Conservation (phyloP, 2,329 filamentous ascomycete species). For the Penicillium concentricum region DNA sequence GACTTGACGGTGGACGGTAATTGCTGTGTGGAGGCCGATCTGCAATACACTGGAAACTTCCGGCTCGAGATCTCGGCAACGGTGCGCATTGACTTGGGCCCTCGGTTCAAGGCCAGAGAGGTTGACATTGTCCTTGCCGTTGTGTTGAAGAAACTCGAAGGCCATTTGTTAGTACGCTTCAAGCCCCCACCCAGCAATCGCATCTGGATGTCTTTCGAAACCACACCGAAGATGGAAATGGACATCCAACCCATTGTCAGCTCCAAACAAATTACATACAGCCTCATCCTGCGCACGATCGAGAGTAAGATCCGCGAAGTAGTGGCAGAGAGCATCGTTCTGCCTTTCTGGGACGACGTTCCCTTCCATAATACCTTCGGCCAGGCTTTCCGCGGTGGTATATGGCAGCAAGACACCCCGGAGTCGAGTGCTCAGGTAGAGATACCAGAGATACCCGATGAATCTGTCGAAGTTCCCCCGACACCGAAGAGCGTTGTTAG, state of each 20-base stretch:
- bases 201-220: constrained; percentile 92
- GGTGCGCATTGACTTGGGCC: constrained; percentile 83
- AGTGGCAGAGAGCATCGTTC: constrained; percentile 83
- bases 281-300: constrained; percentile 85
- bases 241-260: constrained; percentile 95
- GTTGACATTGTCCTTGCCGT: constrained; percentile 86
- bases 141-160: constrained; percentile 79
- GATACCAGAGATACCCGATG: constrained; percentile 42
- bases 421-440: constrained; percentile 43
- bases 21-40: constrained; percentile 79
- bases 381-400: constrained; percentile 79
- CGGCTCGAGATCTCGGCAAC: constrained; percentile 89
- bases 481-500: constrained; percentile 17
- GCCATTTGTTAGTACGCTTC: constrained; percentile 79
- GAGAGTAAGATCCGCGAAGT: constrained; percentile 95
- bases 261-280: constrained; percentile 91
- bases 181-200: constrained; percentile 95
- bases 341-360: constrained; percentile 94
- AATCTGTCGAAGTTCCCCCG: constrained; percentile 26
- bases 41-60: constrained; percentile 87
- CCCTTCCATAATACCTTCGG: constrained; percentile 81
- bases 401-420: constrained; percentile 60
- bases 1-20: constrained; percentile 92
- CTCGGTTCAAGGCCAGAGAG: constrained; percentile 84
- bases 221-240: constrained; percentile 91